These are phyloP conservation scores for Penicillium sp. DNA, from an alignment of 2,329 filamentous ascomycete species.

Conservation along the genomic window DNA sequence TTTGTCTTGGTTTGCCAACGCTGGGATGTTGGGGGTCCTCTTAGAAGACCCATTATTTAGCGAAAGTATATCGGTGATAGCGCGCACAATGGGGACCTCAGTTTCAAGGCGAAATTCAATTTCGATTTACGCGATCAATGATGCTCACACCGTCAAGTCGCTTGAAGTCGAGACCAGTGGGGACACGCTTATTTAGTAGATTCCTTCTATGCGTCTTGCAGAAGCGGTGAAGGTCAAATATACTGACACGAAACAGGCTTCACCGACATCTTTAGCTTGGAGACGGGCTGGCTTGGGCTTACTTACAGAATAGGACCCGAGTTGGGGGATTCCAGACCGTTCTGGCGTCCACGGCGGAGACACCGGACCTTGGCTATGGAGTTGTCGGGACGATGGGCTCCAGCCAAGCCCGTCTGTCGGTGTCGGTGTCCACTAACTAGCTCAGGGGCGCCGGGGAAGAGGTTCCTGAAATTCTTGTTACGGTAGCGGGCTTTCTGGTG, in stretches of 20 bases:
- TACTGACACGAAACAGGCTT: slow-evolving; percentile 13
- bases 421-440: slow-evolving; percentile 33
- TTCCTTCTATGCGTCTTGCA: slow-evolving; percentile 1
- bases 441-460: slow-evolving; percentile 34
- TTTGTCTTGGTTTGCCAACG: slow-evolving; percentile 14
- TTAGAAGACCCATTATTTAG: slow-evolving; percentile 21
- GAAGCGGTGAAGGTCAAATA: slow-evolving; percentile 22
- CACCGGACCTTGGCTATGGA: slow-evolving; percentile 12
- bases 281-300: slow-evolving; percentile 8
- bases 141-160: slow-evolving; percentile 5
- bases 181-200: slow-evolving; percentile 2
- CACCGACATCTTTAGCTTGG: slow-evolving; percentile 23
- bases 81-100: slow-evolving; percentile 20
- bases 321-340: slow-evolving; percentile 23
- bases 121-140: slow-evolving; percentile 2
- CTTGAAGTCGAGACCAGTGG: slow-evolving; percentile 7
- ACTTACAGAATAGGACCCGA: neutral
- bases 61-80: slow-evolving; percentile 25
- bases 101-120: neutral
- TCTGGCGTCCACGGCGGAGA: slow-evolving; percentile 17
- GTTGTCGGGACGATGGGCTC: slow-evolving; percentile 26
- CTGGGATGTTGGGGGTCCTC: slow-evolving; percentile 12
- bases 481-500: slow-evolving; percentile 19
- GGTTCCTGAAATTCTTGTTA: slow-evolving; percentile 35
- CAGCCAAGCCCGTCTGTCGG: slow-evolving; percentile 24